These are phyloP conservation scores for Chaetomium fimeti DNA, from an alignment of 495 filamentous ascomycete species.

Conservation along the genomic window DNA sequence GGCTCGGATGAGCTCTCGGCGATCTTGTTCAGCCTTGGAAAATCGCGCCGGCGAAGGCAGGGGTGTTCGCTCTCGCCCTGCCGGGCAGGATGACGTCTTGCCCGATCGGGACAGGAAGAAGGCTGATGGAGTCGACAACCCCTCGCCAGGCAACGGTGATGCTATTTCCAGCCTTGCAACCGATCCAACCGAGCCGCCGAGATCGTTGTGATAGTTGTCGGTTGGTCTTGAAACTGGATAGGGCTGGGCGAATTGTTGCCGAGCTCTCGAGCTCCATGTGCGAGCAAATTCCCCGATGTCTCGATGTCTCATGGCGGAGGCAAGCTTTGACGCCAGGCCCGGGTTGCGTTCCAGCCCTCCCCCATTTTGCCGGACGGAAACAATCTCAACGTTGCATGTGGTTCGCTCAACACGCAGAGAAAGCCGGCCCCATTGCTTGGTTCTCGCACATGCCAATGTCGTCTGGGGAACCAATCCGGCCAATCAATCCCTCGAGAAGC, in stretches of 20 bases:
- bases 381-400: not conserved
- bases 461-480: constrained; percentile 2
- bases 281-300: not conserved
- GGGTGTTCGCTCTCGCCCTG: constrained; percentile 20
- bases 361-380: constrained; percentile 2
- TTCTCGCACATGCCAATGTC: constrained; percentile 10
- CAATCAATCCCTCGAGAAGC: constrained; percentile 2
- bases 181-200: constrained; percentile 4
- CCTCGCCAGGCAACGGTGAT: constrained; percentile 22
- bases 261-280: constrained; percentile 1
- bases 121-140: constrained; percentile 12
- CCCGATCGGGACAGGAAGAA: constrained; percentile 12
- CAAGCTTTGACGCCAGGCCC: not conserved
- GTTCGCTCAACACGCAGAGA: not conserved
- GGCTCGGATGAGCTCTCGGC: constrained; percentile 9
- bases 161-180: constrained; percentile 25
- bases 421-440: not conserved
- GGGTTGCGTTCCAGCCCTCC: not conserved
- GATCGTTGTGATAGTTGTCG: not conserved
- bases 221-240: not conserved
- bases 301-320: not conserved
- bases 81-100: constrained; percentile 28
- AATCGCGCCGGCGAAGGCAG: constrained; percentile 22
- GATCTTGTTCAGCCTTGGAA: constrained; percentile 28
- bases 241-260: not conserved